Base-by-base conservation (phyloP, 225 moss, liverwort and hornwort genomes). In the Sphagnum tenellum region DNA sequence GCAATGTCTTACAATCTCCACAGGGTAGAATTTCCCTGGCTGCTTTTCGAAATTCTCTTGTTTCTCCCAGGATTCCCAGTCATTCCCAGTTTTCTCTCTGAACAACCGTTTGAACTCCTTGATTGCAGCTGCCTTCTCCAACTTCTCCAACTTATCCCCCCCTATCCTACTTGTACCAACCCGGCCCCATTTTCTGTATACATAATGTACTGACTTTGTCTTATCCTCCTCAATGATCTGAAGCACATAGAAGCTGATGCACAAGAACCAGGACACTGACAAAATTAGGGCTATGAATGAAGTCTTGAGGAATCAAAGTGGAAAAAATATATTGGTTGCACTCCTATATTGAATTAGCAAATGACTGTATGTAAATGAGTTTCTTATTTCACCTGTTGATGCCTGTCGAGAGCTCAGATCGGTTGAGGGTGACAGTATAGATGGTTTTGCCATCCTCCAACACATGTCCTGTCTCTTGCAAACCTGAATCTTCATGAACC, bases 141-240 rank as follows among this genome's bases (percentile, higher is more conserved):
- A 9, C 55, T 49, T 82, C 79, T 98, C 93, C 55, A 89, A 47
- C 72, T 98, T 98, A 56, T 93, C 77, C 64, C 73, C 70, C 57
- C 94, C 94, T 62, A 95, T 82, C 69, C 67, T 82, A 44, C 74
- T 87, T 49, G 73, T 91, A 66, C 93, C 98, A 60, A 98, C 93
- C 50, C 98, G 90, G 55, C 98, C 98, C 98, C 98, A 98, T 76
- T 98, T 98, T 57, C 98, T 93, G 65, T 84, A 98, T 49, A 98
- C 61, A 50, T 90, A 80, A 66, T 79, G 73, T 14, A 70, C 81
- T 47, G 71, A 74, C 71, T 77, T 82, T 50, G 60, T 75, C 54
- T 81, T 78, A 67, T 90, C 90, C 78, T 98, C 83, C 70, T 76
- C 78, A 57, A 98, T 88, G 47, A 98, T 93, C 79, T 98, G 98